These are phyloP conservation scores for Backusella westeae DNA, from an alignment of 192 early-diverging fungal genomes.

Conservation along the genomic window DNA sequence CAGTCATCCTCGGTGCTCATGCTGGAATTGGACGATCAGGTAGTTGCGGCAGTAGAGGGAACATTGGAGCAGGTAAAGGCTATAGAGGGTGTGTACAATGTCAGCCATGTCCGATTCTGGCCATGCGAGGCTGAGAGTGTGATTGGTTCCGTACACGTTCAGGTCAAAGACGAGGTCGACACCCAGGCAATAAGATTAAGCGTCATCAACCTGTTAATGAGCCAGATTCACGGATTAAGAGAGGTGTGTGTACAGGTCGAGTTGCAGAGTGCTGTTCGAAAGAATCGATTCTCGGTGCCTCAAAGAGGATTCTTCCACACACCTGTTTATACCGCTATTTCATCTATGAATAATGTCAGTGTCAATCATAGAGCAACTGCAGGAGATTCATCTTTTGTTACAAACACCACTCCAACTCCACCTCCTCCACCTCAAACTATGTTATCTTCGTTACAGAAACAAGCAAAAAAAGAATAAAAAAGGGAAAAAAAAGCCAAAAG, in stretches of 20 bases:
- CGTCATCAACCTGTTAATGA: slow-evolving; percentile 40
- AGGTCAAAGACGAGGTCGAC: slow-evolving; percentile 26
- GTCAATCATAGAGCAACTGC: slow-evolving; percentile 4
- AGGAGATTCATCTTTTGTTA: not conserved
- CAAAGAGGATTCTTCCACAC: slow-evolving; percentile 20
- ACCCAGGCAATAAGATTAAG: slow-evolving; percentile 37
- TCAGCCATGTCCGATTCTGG: slow-evolving; percentile 52
- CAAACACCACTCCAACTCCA: not conserved
- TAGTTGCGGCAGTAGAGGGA: slow-evolving; percentile 39
- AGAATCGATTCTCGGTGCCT: not conserved
- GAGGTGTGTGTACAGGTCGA: slow-evolving; percentile 55
- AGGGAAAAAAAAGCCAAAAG: not conserved
- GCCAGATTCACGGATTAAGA: slow-evolving; percentile 45
- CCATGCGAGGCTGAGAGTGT: slow-evolving; percentile 51
- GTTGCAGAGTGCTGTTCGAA: slow-evolving; percentile 1
- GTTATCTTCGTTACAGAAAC: slow-evolving; percentile 9
- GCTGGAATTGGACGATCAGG: slow-evolving; percentile 42
- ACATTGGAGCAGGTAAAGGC: slow-evolving; percentile 46
- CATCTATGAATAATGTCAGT: slow-evolving; percentile 8
- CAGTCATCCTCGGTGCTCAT: slow-evolving; percentile 60
- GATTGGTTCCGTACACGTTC: slow-evolving; percentile 55
- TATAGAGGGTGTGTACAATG: slow-evolving; percentile 39
- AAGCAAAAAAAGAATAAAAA: slow-evolving; percentile 15
- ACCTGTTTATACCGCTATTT: not conserved
- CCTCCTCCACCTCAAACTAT: not conserved